Percentiles rank a stretch among this genome's conserved stretches.
Conservation (phyloP, 805 yeast species). For the Barnettozyma sucrosica region DNA sequence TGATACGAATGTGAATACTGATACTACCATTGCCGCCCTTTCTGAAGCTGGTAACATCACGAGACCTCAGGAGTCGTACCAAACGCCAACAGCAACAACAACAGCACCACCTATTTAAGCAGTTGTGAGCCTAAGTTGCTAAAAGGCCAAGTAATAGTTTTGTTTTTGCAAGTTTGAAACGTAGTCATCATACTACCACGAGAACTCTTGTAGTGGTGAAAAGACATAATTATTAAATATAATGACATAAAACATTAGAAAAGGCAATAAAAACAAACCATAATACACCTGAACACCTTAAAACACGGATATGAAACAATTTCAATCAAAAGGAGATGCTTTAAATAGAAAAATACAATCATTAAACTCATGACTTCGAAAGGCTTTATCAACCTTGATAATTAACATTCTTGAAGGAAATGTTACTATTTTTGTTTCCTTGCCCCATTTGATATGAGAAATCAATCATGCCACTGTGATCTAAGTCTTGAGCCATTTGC, state of each 20-base stretch:
- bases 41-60: not conserved
- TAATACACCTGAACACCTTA: not conserved
- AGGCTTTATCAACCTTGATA: constrained; percentile 14
- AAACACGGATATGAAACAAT: not conserved
- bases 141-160: too few relatives aligned
- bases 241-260: not conserved
- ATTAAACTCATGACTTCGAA: not conserved
- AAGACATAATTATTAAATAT: not conserved
- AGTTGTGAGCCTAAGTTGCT: too few relatives aligned
- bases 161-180: too few relatives aligned
- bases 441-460: not conserved
- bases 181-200: not conserved
- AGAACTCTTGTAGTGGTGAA: not conserved
- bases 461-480: not conserved
- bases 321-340: not conserved
- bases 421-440: constrained; percentile 10
- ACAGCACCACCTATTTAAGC: too few relatives aligned
- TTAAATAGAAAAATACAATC: not conserved
- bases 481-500: not conserved
- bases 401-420: constrained; percentile 24
- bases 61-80: constrained; percentile 2
- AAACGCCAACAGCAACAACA: not conserved
- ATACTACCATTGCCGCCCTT: not conserved
- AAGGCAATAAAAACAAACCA: not conserved
- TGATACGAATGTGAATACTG: constrained; percentile 1